phyloP scores from a whole-genome alignment of 768 basidiomycete species.

The Cantharellus cinnabarinus region DNA sequence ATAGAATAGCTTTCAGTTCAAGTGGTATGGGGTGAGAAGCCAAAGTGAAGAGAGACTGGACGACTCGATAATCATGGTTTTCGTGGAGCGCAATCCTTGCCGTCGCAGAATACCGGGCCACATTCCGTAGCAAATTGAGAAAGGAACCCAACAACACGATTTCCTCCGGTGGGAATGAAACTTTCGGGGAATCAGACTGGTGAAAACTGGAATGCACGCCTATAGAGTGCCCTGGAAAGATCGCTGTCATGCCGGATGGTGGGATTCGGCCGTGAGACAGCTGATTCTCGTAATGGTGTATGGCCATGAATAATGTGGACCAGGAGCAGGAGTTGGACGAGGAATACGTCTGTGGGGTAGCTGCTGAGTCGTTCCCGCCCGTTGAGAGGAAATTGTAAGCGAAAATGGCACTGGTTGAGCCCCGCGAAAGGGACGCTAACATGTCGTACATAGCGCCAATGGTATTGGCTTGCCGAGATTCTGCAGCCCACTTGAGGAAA shows the following conservation, averaged over 20 bases:
- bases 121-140: constrained; percentile 55
- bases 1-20: constrained; percentile 75
- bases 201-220: constrained; percentile 10
- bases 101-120: constrained; percentile 51
- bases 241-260: constrained; percentile 21
- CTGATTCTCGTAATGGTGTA: constrained; percentile 55
- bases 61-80: constrained; percentile 59
- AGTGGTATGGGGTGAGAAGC: constrained; percentile 66
- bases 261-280: constrained; percentile 27
- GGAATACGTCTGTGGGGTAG: constrained; percentile 22
- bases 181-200: constrained; percentile 25
- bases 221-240: constrained; percentile 8
- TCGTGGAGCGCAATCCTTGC: constrained; percentile 61
- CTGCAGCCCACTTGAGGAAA: constrained; percentile 80
- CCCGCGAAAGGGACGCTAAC: constrained; percentile 66
- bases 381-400: constrained; percentile 77
- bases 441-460: constrained; percentile 72
- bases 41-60: constrained; percentile 59
- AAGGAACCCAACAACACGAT: constrained; percentile 63
- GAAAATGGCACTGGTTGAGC: constrained; percentile 66
- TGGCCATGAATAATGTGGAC: constrained; percentile 48
- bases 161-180: constrained; percentile 43
- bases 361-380: constrained; percentile 34
- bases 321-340: constrained; percentile 44
- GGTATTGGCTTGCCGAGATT: constrained; percentile 50